Evolutionary conservation across 2,329 filamentous ascomycete species (phyloP).

Genomic region (Uncinocarpus reesii): DNA sequence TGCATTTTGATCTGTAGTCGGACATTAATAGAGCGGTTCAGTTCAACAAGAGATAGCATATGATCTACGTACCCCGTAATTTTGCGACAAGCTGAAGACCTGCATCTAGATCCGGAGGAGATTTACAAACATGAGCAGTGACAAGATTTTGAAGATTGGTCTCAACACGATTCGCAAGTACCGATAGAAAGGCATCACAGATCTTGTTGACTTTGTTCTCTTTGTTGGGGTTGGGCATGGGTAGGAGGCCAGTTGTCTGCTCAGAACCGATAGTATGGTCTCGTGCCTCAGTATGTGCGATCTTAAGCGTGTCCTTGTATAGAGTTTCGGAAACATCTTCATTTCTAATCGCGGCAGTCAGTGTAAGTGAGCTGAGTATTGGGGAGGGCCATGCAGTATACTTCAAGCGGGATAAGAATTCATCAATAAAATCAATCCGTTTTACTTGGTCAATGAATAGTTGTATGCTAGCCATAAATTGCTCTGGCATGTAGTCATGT

Average conservation of each 20-base stretch:
- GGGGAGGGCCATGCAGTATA: conserved; percentile 32
- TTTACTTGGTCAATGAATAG: conserved; percentile 76
- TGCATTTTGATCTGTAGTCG: conserved; percentile 46
- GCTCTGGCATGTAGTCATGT: conserved; percentile 79
- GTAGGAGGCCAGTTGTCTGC: conserved; percentile 1
- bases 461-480: conserved; percentile 67
- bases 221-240: conserved; percentile 18
- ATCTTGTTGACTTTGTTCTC: conserved; percentile 69
- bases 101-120: conserved; percentile 77
- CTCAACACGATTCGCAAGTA: conserved; percentile 51
- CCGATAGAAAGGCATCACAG: conserved; percentile 70
- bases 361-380: conserved; percentile 5
- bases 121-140: conserved; percentile 89
- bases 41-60: not conserved
- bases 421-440: conserved; percentile 71
- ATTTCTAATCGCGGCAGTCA: conserved; percentile 41
- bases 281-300: conserved; percentile 25
- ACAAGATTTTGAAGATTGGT: conserved; percentile 79
- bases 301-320: conserved; percentile 73
- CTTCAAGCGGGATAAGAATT: conserved; percentile 80
- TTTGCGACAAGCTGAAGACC: conserved; percentile 69
- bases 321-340: conserved; percentile 91
- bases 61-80: conserved; percentile 42
- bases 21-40: conserved; percentile 16
- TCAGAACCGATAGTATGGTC: conserved; percentile 18